phyloP scores from a whole-genome alignment of 139 green algal species.

The Limnomonas spitsbergensis region DNA sequence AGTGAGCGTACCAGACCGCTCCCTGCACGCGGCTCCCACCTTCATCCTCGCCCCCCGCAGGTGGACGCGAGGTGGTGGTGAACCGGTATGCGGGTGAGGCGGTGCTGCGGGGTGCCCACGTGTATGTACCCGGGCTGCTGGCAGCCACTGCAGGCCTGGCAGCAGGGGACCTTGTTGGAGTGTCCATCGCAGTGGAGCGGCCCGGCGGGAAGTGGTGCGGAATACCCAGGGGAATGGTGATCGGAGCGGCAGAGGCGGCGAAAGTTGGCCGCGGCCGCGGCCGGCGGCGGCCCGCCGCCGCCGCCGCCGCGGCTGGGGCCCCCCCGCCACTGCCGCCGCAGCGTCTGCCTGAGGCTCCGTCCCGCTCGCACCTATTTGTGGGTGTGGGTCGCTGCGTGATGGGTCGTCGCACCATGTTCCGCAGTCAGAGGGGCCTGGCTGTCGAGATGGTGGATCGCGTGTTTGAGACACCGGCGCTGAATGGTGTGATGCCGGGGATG shows the following conservation, averaged over 20 bases:
- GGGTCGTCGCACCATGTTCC: slow-evolving; percentile 34
- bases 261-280: not conserved
- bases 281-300: too few species aligned
- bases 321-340: not conserved
- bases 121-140: slow-evolving; percentile 51
- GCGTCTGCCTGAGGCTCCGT: not conserved
- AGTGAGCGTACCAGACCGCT: too few species aligned
- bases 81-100: not conserved
- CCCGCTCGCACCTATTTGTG: slow-evolving; percentile 15
- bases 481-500: slow-evolving; percentile 24
- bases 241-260: slow-evolving; percentile 30
- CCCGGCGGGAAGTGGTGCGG: slow-evolving; percentile 31
- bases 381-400: slow-evolving; percentile 12
- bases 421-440: slow-evolving; percentile 22
- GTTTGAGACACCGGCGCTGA: slow-evolving; percentile 45
- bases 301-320: not conserved
- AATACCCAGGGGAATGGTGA: slow-evolving; percentile 52
- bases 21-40: too few species aligned
- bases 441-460: slow-evolving; percentile 40
- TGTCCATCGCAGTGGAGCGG: slow-evolving; percentile 65
- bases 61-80: slow-evolving; percentile 2
- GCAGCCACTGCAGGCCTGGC: slow-evolving; percentile 52
- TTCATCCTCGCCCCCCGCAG: too few species aligned
- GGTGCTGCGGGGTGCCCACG: not conserved
- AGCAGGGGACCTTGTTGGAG: slow-evolving; percentile 56